Conservation (phyloP, 176 grass and related monocot species). For the Ensete ventricosum region DNA sequence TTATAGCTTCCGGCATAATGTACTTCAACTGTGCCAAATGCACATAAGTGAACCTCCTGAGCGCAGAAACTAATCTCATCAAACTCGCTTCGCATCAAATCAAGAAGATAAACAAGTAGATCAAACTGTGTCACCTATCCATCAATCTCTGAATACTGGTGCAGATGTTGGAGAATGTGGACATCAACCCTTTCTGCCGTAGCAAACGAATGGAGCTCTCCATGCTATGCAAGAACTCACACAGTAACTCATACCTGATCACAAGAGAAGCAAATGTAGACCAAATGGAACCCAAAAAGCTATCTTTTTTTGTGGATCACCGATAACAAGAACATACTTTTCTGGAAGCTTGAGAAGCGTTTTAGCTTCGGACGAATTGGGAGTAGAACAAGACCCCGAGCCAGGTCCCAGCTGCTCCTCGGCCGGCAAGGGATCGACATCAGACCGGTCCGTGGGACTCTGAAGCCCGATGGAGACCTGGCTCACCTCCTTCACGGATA, state of each 20-base stretch:
- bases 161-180: constrained; percentile 59
- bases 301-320: too few relatives aligned
- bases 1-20: constrained; percentile 56
- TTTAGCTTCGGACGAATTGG: constrained; percentile 24
- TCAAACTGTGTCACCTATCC: constrained; percentile 28
- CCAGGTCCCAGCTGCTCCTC: constrained; percentile 34
- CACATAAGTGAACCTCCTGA: constrained; percentile 68
- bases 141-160: constrained; percentile 50
- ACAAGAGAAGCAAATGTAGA: background rate
- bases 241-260: constrained; percentile 61
- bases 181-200: constrained; percentile 52
- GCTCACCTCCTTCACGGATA: constrained; percentile 51
- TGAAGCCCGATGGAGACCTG: constrained; percentile 38
- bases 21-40: constrained; percentile 78
- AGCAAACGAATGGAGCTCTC: constrained; percentile 65
- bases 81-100: too few relatives aligned
- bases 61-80: constrained; percentile 7
- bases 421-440: constrained; percentile 30
- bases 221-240: constrained; percentile 72
- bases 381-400: background rate
- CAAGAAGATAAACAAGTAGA: too few relatives aligned
- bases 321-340: constrained; percentile 34
- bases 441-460: background rate
- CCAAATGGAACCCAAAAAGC: background rate
- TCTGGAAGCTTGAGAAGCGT: constrained; percentile 46